phyloP scores from a whole-genome alignment of 2,329 filamentous ascomycete genomes.

The Colletotrichum sp. region DNA sequence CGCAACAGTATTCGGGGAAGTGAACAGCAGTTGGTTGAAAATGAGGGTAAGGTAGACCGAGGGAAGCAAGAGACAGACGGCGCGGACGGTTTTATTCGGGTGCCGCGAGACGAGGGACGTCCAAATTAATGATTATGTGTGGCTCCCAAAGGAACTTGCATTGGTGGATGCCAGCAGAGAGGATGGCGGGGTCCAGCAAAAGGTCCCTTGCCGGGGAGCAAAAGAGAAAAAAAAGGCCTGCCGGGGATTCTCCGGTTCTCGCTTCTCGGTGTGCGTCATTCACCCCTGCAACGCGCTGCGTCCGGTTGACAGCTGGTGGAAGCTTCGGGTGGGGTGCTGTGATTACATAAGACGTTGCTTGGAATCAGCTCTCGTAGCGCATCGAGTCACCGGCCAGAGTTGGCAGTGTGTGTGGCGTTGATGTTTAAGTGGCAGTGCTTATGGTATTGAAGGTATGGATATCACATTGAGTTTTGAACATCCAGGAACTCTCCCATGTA shows the following conservation, averaged over 20 bases:
- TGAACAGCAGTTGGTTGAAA: not conserved
- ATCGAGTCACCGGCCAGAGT: not conserved
- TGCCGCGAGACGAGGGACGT: constrained; percentile 7
- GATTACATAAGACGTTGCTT: not conserved
- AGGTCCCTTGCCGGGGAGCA: not conserved
- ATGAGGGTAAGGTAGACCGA: not conserved
- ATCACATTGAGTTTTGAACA: too few species aligned
- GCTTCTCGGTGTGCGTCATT: constrained; percentile 16
- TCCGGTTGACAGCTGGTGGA: not conserved
- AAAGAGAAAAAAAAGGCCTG: not conserved
- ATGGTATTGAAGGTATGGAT: not conserved
- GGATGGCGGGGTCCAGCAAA: not conserved
- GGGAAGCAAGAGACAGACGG: not conserved
- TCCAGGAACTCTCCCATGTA: not conserved
- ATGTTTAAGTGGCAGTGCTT: not conserved
- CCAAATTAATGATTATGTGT: constrained; percentile 19
- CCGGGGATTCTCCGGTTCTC: constrained; percentile 10
- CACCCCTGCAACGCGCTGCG: not conserved
- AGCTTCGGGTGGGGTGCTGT: not conserved
- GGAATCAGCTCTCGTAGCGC: not conserved
- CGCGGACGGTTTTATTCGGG: not conserved
- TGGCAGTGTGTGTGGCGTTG: not conserved
- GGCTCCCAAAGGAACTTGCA: constrained; percentile 5
- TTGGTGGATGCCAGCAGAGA: constrained; percentile 6
- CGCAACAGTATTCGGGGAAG: not conserved